A percentile compares a stretch with the other conserved stretches of the same genome.
These are phyloP conservation scores for Lachancea cidri DNA, from an alignment of 805 yeast genomes.

Conservation along the genomic window DNA sequence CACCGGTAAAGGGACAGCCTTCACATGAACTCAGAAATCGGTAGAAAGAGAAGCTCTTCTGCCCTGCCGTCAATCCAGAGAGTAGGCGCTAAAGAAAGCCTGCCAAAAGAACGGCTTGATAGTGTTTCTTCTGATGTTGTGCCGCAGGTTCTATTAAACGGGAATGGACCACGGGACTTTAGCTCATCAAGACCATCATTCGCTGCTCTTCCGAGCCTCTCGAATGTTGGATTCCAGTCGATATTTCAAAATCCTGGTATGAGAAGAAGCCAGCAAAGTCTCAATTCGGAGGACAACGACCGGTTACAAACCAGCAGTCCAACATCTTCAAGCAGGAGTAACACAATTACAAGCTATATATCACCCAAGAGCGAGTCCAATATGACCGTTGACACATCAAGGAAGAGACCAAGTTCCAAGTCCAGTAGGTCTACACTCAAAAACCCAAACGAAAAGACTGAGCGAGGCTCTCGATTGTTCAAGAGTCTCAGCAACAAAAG, in stretches of 20 bases:
- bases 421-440: background rate
- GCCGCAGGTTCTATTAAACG: conserved; percentile 21
- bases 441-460: conserved; percentile 1
- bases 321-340: conserved; percentile 4
- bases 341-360: conserved; percentile 3
- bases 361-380: conserved; percentile 6
- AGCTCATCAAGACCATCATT: conserved; percentile 3
- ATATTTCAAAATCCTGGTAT: conserved; percentile 21
- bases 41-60: conserved; percentile 8
- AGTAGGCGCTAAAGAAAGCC: background rate
- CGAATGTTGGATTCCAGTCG: conserved; percentile 28
- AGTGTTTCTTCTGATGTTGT: conserved; percentile 29
- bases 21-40: conserved; percentile 3
- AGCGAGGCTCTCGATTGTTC: conserved; percentile 1
- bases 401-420: conserved; percentile 1
- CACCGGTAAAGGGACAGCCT: too few relatives aligned
- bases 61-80: conserved; percentile 7
- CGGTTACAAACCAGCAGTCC: conserved; percentile 6
- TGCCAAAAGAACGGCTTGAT: conserved; percentile 15
- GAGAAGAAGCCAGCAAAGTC: conserved; percentile 19
- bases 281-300: conserved; percentile 5
- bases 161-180: background rate
- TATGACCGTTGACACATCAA: background rate
- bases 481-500: background rate
- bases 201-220: conserved; percentile 16